Evolutionary conservation across 371 early-diverging fungal genomes (phyloP).

Genomic region (Mucor lusitanicus): DNA sequence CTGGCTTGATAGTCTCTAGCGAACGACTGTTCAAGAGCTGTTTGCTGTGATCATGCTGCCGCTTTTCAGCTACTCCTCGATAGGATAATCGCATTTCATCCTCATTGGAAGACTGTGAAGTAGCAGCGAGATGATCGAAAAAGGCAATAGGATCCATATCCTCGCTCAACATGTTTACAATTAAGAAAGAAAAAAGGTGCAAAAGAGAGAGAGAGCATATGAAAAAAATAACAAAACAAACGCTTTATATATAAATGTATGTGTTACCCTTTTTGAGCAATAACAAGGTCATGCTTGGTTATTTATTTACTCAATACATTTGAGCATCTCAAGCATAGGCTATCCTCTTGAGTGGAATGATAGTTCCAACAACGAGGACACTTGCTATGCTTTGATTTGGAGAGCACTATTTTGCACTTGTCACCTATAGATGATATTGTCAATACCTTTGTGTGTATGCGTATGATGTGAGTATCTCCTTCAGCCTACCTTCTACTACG

Average conservation of each 20-base stretch:
- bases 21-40: background rate
- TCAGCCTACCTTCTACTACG: slow-evolving; percentile 19
- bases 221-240: background rate
- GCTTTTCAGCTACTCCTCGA: background rate
- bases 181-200: slow-evolving; percentile 12
- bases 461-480: background rate
- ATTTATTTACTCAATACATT: slow-evolving; percentile 25
- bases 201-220: slow-evolving; percentile 1
- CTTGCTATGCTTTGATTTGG: slow-evolving; percentile 34
- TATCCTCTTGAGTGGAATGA: slow-evolving; percentile 31
- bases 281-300: background rate
- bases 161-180: background rate
- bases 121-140: slow-evolving; percentile 25
- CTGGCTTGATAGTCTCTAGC: background rate
- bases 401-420: slow-evolving; percentile 30
- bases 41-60: background rate
- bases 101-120: slow-evolving; percentile 10
- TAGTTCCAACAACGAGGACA: slow-evolving; percentile 63
- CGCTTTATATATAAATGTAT: background rate
- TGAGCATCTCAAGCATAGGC: slow-evolving; percentile 46
- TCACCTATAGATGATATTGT: slow-evolving; percentile 9
- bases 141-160: slow-evolving; percentile 26
- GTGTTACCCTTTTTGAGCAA: background rate
- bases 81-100: background rate
- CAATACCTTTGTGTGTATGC: background rate